Evolutionary conservation across 345 rosid genomes (phyloP).

Genomic region (Stellera chamaejasme): DNA sequence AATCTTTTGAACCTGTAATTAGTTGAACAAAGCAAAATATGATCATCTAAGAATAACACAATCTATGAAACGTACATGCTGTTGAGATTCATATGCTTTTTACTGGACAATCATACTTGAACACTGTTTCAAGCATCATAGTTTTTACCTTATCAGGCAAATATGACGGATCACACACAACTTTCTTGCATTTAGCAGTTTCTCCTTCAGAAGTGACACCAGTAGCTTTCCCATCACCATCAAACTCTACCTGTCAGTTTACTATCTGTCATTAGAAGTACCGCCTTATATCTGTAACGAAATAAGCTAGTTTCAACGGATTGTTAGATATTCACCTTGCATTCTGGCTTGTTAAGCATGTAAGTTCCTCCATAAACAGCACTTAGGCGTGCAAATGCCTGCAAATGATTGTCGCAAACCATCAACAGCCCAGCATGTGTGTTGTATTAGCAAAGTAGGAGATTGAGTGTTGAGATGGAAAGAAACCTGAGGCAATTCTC

Average conservation of each 20-base stretch:
- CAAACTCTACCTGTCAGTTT: conserved; percentile 62
- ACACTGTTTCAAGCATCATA: background rate
- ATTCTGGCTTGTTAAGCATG: conserved; percentile 96
- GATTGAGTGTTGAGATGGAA: background rate
- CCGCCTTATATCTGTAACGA: no score
- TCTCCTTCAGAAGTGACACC: conserved; percentile 87
- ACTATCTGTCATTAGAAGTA: no score
- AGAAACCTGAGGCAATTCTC: conserved; percentile 87
- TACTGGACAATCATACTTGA: background rate
- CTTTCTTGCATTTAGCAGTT: conserved; percentile 93
- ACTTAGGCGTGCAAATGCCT: conserved; percentile 94
- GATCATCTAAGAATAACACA: no score
- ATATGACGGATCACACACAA: conserved; percentile 89
- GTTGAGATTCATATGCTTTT: background rate
- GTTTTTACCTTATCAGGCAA: conserved; percentile 62
- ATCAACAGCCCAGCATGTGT: conserved; percentile 13
- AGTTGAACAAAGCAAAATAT: background rate
- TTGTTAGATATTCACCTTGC: conserved; percentile 50
- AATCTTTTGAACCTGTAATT: conserved; percentile 69
- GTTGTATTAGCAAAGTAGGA: background rate
- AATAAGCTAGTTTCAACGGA: background rate
- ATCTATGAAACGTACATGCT: background rate
- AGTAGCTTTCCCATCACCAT: conserved; percentile 50
- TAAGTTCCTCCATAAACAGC: conserved; percentile 95
- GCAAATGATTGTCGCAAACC: conserved; percentile 11